Percentiles rank a stretch among this genome's conserved stretches.
Evolutionary conservation across 2,329 filamentous ascomycete genomes (phyloP).

Genomic region (Penicillium aurantiogriseum): DNA sequence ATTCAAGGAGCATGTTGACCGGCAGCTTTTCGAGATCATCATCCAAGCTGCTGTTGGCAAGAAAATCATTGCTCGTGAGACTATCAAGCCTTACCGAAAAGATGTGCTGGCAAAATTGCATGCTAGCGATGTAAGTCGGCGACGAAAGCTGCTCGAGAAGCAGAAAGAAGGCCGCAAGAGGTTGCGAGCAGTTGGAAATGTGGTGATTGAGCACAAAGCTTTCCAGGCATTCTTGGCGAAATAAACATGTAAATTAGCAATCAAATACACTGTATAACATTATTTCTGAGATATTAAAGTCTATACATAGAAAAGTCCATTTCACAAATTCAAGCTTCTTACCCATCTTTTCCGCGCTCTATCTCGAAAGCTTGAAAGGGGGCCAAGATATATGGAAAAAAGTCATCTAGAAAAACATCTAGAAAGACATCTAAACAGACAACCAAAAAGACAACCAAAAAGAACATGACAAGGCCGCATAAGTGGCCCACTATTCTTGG

Average conservation of each 20-base stretch:
- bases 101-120: constrained; percentile 93
- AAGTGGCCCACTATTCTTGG: too few species aligned
- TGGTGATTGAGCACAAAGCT: constrained; percentile 92
- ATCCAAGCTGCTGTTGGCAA: constrained; percentile 88
- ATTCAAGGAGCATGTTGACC: constrained; percentile 94
- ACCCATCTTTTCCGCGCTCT: too few species aligned
- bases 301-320: too few species aligned
- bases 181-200: constrained; percentile 73
- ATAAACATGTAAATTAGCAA: constrained; percentile 39
- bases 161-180: constrained; percentile 95
- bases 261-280: constrained; percentile 7
- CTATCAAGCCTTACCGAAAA: constrained; percentile 93
- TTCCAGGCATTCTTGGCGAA: constrained; percentile 94
- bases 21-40: constrained; percentile 95
- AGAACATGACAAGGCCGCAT: too few species aligned
- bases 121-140: constrained; percentile 78
- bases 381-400: too few species aligned
- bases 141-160: constrained; percentile 87
- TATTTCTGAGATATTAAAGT: background rate
- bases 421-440: too few species aligned
- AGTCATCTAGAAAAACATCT: too few species aligned
- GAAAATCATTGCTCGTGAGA: constrained; percentile 84
- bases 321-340: too few species aligned
- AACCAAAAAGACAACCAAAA: too few species aligned
- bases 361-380: too few species aligned